phyloP scores from a whole-genome alignment of 1,139 yeast species.

The Spencermartinsiella ligniputridi region DNA sequence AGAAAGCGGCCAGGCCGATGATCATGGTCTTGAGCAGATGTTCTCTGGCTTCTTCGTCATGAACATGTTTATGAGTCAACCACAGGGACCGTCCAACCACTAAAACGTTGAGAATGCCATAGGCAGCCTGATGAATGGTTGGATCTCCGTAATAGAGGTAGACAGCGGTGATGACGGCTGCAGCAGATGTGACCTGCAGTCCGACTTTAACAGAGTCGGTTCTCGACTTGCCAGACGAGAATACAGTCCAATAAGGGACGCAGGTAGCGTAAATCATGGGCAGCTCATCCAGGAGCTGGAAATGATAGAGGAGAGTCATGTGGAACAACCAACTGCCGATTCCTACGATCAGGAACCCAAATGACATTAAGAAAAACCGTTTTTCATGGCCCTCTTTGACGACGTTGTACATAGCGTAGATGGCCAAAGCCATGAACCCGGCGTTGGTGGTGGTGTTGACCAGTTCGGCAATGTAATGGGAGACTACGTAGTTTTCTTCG shows the following conservation, averaged over 20 bases:
- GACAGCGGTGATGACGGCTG: slow-evolving; percentile 54
- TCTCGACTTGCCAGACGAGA: slow-evolving; percentile 54
- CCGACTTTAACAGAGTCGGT: slow-evolving; percentile 35
- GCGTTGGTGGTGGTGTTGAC: slow-evolving; percentile 77
- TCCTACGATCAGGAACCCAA: slow-evolving; percentile 86
- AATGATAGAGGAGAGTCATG: slow-evolving; percentile 87
- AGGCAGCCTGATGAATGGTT: slow-evolving; percentile 79
- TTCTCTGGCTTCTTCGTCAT: slow-evolving; percentile 42
- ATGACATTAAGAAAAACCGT: slow-evolving; percentile 64
- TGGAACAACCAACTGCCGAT: slow-evolving; percentile 93
- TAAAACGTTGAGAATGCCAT: slow-evolving; percentile 57
- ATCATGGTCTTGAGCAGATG: slow-evolving; percentile 53
- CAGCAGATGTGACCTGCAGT: slow-evolving; percentile 34
- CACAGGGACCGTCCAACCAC: slow-evolving; percentile 55
- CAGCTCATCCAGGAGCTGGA: slow-evolving; percentile 86
- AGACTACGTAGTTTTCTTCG: slow-evolving; percentile 87
- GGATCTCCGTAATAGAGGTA: slow-evolving; percentile 75
- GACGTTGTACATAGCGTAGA: slow-evolving; percentile 62
- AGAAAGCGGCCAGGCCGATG: slow-evolving; percentile 60
- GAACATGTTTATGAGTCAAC: slow-evolving; percentile 50
- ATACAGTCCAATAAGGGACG: slow-evolving; percentile 87
- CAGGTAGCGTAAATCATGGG: slow-evolving; percentile 99
- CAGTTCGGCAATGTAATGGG: slow-evolving; percentile 84
- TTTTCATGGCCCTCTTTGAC: slow-evolving; percentile 56
- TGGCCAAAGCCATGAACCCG: slow-evolving; percentile 60